A percentile compares a stretch with the other conserved stretches of the same genome.
phyloP scores from a whole-genome alignment of 2,329 filamentous ascomycete species.

The Botrytis byssoidea region DNA sequence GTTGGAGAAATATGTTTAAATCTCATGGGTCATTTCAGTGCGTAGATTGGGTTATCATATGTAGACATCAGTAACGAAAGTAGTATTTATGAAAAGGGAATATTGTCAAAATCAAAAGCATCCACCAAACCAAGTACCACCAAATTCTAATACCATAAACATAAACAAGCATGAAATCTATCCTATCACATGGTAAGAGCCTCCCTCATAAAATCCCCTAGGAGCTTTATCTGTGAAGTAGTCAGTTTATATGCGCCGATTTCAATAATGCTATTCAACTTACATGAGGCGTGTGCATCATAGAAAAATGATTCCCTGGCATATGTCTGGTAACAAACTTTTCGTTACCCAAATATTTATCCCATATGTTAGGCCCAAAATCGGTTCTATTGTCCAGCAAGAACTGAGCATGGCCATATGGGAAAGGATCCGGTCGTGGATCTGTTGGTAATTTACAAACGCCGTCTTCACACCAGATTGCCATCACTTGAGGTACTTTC shows the following conservation, averaged over 20 bases:
- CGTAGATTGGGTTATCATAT: neutral
- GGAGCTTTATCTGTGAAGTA: conserved; percentile 9
- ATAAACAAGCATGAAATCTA: neutral
- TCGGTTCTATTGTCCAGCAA: conserved; percentile 21
- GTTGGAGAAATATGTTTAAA: neutral
- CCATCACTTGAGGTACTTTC: conserved; percentile 16
- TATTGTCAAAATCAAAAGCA: neutral
- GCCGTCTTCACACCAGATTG: conserved; percentile 22
- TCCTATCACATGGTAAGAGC: conserved; percentile 14
- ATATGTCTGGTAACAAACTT: conserved; percentile 46
- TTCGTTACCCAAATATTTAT: conserved; percentile 19
- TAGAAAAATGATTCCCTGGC: conserved; percentile 31
- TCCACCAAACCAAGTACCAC: neutral
- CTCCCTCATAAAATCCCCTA: conserved; percentile 19
- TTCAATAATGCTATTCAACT: conserved; percentile 29
- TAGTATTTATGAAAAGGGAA: neutral
- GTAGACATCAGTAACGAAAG: neutral
- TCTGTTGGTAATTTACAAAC: conserved; percentile 44
- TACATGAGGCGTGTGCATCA: conserved; percentile 39
- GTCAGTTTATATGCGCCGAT: neutral
- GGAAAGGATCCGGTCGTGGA: conserved; percentile 18
- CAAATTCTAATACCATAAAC: conserved; percentile 5
- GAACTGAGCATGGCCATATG: conserved; percentile 19
- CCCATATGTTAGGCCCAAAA: conserved; percentile 20
- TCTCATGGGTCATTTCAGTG: neutral